These are phyloP conservation scores for Paecilomyces niveus DNA, from an alignment of 2,329 filamentous ascomycete species.

Conservation along the genomic window DNA sequence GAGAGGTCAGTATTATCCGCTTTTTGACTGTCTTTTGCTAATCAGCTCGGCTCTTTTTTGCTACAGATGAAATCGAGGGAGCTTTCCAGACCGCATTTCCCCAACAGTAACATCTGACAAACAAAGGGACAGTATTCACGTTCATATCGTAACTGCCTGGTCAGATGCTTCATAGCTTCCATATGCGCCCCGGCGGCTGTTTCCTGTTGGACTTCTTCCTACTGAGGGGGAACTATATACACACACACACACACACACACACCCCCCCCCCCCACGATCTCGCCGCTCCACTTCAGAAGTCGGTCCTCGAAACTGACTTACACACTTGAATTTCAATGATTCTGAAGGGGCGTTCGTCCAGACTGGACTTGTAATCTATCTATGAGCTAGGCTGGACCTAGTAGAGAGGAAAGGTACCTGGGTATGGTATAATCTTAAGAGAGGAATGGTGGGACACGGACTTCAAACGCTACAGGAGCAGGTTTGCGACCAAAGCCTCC, in stretches of 20 bases:
- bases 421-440: background rate
- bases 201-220: background rate
- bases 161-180: background rate
- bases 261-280: background rate
- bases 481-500: background rate
- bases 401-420: background rate
- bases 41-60: background rate
- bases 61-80: constrained; percentile 35
- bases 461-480: background rate
- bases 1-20: constrained; percentile 28
- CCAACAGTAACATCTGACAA: constrained; percentile 9
- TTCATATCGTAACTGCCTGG: background rate
- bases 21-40: background rate
- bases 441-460: background rate
- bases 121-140: too few relatives aligned
- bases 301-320: background rate
- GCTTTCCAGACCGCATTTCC: constrained; percentile 37
- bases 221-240: background rate
- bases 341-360: background rate
- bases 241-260: too few relatives aligned
- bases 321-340: background rate
- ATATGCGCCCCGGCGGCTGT: background rate
- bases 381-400: background rate
- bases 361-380: background rate
- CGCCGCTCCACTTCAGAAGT: background rate